These are phyloP conservation scores for Sclerotinia subarctica DNA, from an alignment of 2,329 filamentous ascomycete species.

Conservation along the genomic window DNA sequence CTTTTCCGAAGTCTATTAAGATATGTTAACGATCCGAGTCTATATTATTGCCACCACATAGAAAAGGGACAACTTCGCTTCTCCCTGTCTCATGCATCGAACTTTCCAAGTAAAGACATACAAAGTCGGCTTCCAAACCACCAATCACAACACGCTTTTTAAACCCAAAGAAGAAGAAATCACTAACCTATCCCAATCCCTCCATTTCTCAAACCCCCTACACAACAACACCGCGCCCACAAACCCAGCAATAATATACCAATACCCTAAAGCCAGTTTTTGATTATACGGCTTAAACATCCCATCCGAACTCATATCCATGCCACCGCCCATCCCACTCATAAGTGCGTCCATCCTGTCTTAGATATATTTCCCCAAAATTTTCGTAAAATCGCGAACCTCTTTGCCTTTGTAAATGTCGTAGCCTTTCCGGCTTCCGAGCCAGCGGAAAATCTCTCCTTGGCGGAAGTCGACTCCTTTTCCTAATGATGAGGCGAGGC, in stretches of 20 bases:
- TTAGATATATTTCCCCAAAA: background rate
- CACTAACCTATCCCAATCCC: conserved; percentile 31
- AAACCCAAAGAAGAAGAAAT: background rate
- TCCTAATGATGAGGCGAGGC: background rate
- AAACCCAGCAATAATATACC: conserved; percentile 55
- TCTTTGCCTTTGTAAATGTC: background rate
- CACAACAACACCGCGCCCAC: conserved; percentile 28
- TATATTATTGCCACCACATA: background rate
- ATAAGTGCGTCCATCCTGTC: conserved; percentile 23
- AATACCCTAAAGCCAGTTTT: conserved; percentile 53
- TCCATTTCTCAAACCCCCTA: conserved; percentile 27
- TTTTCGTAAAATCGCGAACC: background rate
- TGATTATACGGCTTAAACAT: conserved; percentile 48
- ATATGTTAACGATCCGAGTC: background rate
- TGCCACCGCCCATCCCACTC: conserved; percentile 24
- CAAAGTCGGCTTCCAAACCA: background rate
- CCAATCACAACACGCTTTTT: background rate
- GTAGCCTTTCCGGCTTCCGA: background rate
- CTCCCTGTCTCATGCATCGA: background rate
- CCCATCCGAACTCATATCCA: conserved; percentile 36
- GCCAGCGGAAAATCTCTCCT: background rate
- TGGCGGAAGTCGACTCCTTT: background rate
- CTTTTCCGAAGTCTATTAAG: conserved; percentile 46
- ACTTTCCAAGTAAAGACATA: background rate
- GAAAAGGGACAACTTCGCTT: background rate